Base-by-base conservation (phyloP, 352 stramenopile species). In the Phytophthora cryptogea region DNA sequence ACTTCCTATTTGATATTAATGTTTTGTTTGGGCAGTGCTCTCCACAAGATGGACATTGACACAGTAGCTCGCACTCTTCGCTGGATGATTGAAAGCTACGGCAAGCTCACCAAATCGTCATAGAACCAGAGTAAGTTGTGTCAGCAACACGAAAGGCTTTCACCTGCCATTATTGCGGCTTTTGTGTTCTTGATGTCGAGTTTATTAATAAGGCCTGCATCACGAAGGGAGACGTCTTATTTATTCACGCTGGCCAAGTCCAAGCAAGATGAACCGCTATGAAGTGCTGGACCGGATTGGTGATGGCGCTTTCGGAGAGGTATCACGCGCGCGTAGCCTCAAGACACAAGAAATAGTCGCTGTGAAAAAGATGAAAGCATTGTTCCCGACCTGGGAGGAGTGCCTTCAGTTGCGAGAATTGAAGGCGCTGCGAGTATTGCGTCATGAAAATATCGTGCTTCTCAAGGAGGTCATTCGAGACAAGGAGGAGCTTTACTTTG, bases 291-390 rank as follows among this genome's bases (percentile, higher is more conserved):
- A 98, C 62, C 75, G 83, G 43, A 70, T 98, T 14, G 95, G 95
- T 20, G 91, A 98, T 68, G 94, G 94, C 23, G 94, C 95, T 31
- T 98, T 97, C 59, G 93, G 95, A 7, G 91, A 94, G 36, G 95
- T 98, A 17, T 74, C 90, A 17, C 94, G 95, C 55, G 94, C 94
- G 11, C 80, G 92, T 13, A 98, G 89, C 66, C 78, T 87, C 39
- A 90, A 96, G 63, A 97, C 88, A 6, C 83, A 91, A 28, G 94
- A 98, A 55, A 70, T 95, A 27, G 89, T 95, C 14, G 86, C 85
- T 10, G 86, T 95, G 61, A 95, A 95, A 66, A 93, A 92, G 65
- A 86, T 94, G 39, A 95, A 95, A 49, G 69, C 78, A 27, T 39
- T 89, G 28, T 94, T 90, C 46, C 76, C 80, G 13, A 88, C 80